Evolutionary conservation across 805 yeast genomes (phyloP), one percentile per base, ranked within the genome.

Genomic region (Spathaspora passalidarum): DNA sequence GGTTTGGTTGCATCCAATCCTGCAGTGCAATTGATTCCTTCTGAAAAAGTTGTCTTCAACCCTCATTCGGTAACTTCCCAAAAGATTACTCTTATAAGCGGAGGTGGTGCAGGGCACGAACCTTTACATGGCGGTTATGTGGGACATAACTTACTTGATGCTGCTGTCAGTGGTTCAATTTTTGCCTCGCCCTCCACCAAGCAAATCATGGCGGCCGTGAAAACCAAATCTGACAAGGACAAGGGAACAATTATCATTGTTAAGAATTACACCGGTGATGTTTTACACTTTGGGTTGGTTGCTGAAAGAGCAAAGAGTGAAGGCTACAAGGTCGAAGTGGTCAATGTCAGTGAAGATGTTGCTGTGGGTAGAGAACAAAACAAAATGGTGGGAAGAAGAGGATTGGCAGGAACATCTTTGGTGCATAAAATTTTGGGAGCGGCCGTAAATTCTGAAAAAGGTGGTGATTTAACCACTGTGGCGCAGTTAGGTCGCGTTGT

Each of bases 41-140:
- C 73, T 5, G 87, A 84, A 57, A 72, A 76, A 48, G 84, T 82
- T 4, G 74, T 81, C 9, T 78, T 66, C 61, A 68, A 72, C 48
- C 69, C 75, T 16, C 50, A 66, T 44, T 58, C 69, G n/a, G 57
- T 62, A 38, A 56, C 62, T 16, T 39, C 53, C n/a, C 66, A 73
- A 21, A 85, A 87, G 56, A 86, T 90, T 38, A 78, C 88, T 5
- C 58, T 91, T 42, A 68, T 91, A 21, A 82, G 96, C 26, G 97
- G 97, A 49, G 98, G 98, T 46, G 97, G 97, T 21, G 82, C 91
- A 11, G 98, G 98, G 40, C 98, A 91, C 60, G 98, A 91, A 65
- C 97, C 97, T 20, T 75, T 90, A 3, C 97, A 92, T 59, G 91
- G 88, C 7, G 97, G 96, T 0, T 91, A 82, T 62, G 90, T 91